Conservation (phyloP, 2,329 filamentous ascomycete species). For the Aspergillus brasiliensis region DNA sequence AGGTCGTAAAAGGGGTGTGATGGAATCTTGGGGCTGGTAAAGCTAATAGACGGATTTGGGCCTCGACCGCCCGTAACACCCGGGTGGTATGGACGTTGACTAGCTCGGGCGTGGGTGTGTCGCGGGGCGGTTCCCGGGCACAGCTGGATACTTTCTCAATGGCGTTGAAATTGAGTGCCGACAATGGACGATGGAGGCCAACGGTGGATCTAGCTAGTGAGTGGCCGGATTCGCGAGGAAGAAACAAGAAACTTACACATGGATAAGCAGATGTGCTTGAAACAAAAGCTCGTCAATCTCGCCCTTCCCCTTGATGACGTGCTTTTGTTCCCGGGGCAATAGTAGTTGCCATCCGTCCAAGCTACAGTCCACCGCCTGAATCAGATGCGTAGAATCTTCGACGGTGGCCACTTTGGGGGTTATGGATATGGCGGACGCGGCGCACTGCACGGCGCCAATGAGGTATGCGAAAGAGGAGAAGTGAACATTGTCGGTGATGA, state of each 20-base stretch:
- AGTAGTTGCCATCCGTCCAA: conserved; percentile 45
- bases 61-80: conserved; percentile 41
- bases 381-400: conserved; percentile 30
- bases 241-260: conserved; percentile 32
- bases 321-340: conserved; percentile 36
- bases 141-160: conserved; percentile 46
- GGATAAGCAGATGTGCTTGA: conserved; percentile 75
- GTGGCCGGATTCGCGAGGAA: conserved; percentile 2
- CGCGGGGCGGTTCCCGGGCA: conserved; percentile 20
- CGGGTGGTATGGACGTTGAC: conserved; percentile 46
- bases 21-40: conserved; percentile 37
- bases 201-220: conserved; percentile 33
- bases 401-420: conserved; percentile 19
- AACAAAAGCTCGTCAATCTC: conserved; percentile 67
- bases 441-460: conserved; percentile 30
- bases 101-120: conserved; percentile 21
- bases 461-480: conserved; percentile 41
- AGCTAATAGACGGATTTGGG: conserved; percentile 43
- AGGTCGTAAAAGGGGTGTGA: conserved; percentile 46
- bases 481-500: conserved; percentile 19
- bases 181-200: conserved; percentile 44
- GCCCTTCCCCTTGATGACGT: conserved; percentile 34
- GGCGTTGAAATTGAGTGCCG: conserved; percentile 42
- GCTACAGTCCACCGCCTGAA: conserved; percentile 40
- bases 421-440: conserved; percentile 29